Percentiles rank a stretch among this genome's conserved stretches.
These are phyloP conservation scores for Talaromyces liani DNA, from an alignment of 495 filamentous ascomycete genomes.

Conservation along the genomic window DNA sequence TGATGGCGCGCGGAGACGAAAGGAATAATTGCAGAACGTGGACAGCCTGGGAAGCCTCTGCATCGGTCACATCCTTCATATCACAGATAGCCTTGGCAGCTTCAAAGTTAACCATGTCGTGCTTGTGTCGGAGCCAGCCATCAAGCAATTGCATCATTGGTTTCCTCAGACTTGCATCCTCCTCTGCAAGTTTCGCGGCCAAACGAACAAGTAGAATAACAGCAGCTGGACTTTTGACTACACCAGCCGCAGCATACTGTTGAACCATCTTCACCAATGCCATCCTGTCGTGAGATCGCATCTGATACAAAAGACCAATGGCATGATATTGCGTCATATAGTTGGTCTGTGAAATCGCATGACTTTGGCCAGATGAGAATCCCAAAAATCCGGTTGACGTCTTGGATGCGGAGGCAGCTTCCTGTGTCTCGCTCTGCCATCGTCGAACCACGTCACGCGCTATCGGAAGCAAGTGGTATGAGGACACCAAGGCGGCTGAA, in stretches of 20 bases:
- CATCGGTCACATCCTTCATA: conserved; percentile 86
- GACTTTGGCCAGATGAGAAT: conserved; percentile 64
- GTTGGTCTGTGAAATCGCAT: conserved; percentile 61
- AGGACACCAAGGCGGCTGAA: conserved; percentile 92
- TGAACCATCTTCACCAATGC: conserved; percentile 99
- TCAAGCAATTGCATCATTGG: conserved; percentile 94
- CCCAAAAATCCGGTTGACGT: conserved; percentile 85
- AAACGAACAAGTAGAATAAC: conserved; percentile 86
- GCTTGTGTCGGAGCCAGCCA: conserved; percentile 96
- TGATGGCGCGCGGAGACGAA: conserved; percentile 91
- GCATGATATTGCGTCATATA: conserved; percentile 99
- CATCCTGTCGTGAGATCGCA: conserved; percentile 97
- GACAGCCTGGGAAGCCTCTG: conserved; percentile 85
- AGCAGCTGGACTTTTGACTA: conserved; percentile 89
- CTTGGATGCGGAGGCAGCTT: conserved; percentile 85
- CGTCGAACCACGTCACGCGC: conserved; percentile 90
- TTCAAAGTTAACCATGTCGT: conserved; percentile 99
- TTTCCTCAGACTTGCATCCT: conserved; percentile 79
- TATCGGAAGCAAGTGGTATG: conserved; percentile 95
- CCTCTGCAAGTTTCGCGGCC: conserved; percentile 90
- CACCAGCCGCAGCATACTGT: conserved; percentile 85
- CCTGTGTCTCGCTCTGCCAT: conserved; percentile 98
- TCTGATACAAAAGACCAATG: conserved; percentile 95
- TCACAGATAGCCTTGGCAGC: conserved; percentile 96
- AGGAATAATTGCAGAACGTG: conserved; percentile 95